Base-by-base conservation (phyloP, 805 yeast species). In the Saccharomycopsis malanga region DNA sequence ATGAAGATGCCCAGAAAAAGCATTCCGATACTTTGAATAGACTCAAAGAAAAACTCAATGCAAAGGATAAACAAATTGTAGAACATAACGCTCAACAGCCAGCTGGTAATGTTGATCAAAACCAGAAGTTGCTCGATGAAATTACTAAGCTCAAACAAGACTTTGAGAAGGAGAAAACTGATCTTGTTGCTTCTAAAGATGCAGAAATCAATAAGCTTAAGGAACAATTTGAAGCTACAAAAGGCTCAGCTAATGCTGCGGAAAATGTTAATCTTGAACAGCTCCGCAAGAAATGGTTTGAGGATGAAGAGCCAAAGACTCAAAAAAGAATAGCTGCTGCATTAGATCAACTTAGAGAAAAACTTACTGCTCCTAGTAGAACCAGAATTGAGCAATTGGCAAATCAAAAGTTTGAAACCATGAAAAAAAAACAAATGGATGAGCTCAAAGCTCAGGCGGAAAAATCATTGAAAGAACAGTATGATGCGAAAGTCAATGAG, bases 1-100 rank as follows among this genome's bases (percentile, higher is more conserved):
- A 53, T 56, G 57, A 53, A 62, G 57, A 43, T 68, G 69, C 1
- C 62, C 63, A 56, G 68, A 67, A 40, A 61, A 62, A 30, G 58
- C 61, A 44, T 58, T 58, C 5, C 54, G 61, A 3, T 59, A 58
- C 65, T 6, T 60, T 71, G 24, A 64, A 66, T 30, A 66, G 62
- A 4, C 60, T 79, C 36, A 73, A 62, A 39, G 49, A 56, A 4
- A 64, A 70, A 49, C 52, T 39, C 9, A 30, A 25, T 34, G 21
- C 23, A 21, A 48, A 41, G 12, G 46, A 45, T 20, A 42, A 41
- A 32, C 52, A 53, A 25, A 23, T 24, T 37, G 25, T 24, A 18
- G 35, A 25, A 15, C 9, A 5, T 7, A 9, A 7, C 6, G 6
- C 36, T 10, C 36, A 32, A 21, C 46, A 47, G 42, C 54, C 46